phyloP scores from a whole-genome alignment of 2,329 filamentous ascomycete species.

The Monilinia fructigena region DNA sequence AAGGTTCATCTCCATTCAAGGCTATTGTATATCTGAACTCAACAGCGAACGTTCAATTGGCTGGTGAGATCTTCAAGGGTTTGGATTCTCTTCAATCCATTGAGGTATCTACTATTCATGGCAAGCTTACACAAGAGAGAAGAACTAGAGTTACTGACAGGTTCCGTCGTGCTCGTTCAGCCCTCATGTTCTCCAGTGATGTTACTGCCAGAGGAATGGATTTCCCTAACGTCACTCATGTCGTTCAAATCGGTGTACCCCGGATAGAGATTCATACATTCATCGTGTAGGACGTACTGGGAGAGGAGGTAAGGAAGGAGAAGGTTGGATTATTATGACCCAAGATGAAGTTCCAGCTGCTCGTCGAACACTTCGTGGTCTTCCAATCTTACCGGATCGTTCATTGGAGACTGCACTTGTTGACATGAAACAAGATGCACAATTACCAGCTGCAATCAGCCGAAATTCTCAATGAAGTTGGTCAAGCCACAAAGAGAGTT shows the following conservation, averaged over 20 bases:
- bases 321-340: slow-evolving; percentile 48
- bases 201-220: slow-evolving; percentile 83
- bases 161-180: slow-evolving; percentile 65
- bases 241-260: slow-evolving; percentile 69
- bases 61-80: slow-evolving; percentile 52
- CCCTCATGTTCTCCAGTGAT: slow-evolving; percentile 73
- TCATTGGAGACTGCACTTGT: slow-evolving; percentile 33
- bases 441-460: slow-evolving; percentile 36
- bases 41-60: slow-evolving; percentile 68
- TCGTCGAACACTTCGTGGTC: slow-evolving; percentile 31
- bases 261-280: slow-evolving; percentile 69
- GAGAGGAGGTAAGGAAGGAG: slow-evolving; percentile 69
- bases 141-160: slow-evolving; percentile 68
- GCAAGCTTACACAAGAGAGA: slow-evolving; percentile 66
- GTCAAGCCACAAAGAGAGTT: slow-evolving; percentile 36
- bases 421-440: slow-evolving; percentile 41
- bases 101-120: slow-evolving; percentile 62
- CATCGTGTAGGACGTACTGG: slow-evolving; percentile 75
- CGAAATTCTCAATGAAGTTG: slow-evolving; percentile 34
- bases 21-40: slow-evolving; percentile 88
- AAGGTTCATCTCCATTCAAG: slow-evolving; percentile 63
- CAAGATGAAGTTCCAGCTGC: slow-evolving; percentile 29
- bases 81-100: slow-evolving; percentile 36
- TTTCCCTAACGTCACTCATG: slow-evolving; percentile 75
- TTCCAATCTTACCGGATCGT: slow-evolving; percentile 37